Evolutionary conservation across 179 eudicot species (phyloP).

Genomic region (Spergularia azorica): DNA sequence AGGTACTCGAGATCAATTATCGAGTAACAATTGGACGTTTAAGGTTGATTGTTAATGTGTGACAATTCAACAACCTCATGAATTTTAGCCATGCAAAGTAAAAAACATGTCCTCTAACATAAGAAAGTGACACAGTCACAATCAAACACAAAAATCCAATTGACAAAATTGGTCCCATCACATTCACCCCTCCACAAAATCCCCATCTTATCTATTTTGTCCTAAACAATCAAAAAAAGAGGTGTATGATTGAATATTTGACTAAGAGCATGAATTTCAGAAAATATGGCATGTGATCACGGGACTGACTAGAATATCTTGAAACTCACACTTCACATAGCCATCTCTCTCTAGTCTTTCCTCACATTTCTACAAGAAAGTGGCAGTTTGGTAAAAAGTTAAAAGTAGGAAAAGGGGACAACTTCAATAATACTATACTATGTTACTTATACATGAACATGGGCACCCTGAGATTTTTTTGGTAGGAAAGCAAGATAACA

Average conservation of each 20-base stretch:
- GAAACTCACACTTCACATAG: conserved; percentile 15
- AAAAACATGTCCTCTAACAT: too few relatives aligned
- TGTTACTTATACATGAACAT: not conserved
- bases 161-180: too few relatives aligned
- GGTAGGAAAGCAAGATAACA: conserved; percentile 11
- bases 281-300: conserved; percentile 23
- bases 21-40: too few relatives aligned
- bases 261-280: conserved; percentile 23
- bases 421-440: not conserved
- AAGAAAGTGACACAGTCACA: too few relatives aligned
- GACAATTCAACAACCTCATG: too few relatives aligned
- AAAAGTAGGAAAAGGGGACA: conserved; percentile 10
- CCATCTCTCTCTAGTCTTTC: not conserved
- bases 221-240: not conserved
- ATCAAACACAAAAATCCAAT: too few relatives aligned
- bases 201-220: too few relatives aligned
- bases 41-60: too few relatives aligned
- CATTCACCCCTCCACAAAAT: too few relatives aligned
- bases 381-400: conserved; percentile 24
- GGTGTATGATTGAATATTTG: conserved; percentile 3
- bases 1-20: too few relatives aligned
- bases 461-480: conserved; percentile 9
- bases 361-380: conserved; percentile 12
- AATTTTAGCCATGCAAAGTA: too few relatives aligned
- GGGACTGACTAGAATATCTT: conserved; percentile 30